Conservation (phyloP, 2,329 filamentous ascomycete species). For the Calonectria fujianensis region DNA sequence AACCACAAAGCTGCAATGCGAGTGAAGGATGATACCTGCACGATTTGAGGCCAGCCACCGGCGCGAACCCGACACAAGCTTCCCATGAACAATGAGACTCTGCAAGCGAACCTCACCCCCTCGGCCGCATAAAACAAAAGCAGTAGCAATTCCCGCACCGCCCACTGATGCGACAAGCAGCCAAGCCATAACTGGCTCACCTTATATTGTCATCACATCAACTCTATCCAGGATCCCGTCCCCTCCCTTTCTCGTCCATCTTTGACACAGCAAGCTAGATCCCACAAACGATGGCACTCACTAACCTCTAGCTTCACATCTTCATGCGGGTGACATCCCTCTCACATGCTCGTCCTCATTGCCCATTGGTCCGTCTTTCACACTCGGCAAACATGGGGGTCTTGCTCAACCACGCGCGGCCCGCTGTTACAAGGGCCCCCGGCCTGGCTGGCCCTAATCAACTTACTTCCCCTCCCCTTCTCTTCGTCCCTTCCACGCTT, state of each 20-base stretch:
- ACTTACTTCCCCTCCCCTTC: conserved; percentile 21
- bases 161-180: conserved; percentile 22
- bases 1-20: conserved; percentile 12
- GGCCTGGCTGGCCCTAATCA: conserved; percentile 22
- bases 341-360: conserved; percentile 49
- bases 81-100: conserved; percentile 25
- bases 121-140: conserved; percentile 30
- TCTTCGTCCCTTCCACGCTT: not conserved
- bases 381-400: conserved; percentile 46
- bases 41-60: conserved; percentile 19
- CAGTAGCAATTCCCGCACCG: conserved; percentile 31
- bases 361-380: conserved; percentile 49
- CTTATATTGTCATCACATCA: conserved; percentile 26
- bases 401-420: conserved; percentile 50
- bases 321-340: conserved; percentile 55
- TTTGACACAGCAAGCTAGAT: conserved; percentile 1
- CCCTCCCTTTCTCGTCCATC: conserved; percentile 11
- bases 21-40: conserved; percentile 11
- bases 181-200: conserved; percentile 24
- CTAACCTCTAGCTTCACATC: conserved; percentile 37
- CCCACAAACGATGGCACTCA: conserved; percentile 32
- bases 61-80: conserved; percentile 3
- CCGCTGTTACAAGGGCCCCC: conserved; percentile 54
- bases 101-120: conserved; percentile 25
- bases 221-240: conserved; percentile 17